phyloP scores from a whole-genome alignment of 371 early-diverging fungal genomes.

The Fennellomyces sp. region DNA sequence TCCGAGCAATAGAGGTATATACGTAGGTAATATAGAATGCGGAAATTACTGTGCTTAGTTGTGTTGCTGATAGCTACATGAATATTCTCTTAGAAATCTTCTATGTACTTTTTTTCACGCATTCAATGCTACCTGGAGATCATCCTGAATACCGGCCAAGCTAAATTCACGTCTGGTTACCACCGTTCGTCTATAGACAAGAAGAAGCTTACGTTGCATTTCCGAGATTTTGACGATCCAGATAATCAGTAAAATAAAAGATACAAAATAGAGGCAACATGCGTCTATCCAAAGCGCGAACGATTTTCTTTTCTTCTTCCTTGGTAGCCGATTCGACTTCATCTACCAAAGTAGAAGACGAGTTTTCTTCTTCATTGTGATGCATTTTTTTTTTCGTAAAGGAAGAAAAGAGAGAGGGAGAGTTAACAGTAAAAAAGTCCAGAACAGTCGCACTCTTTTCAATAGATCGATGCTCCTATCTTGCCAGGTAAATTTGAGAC shows the following conservation, averaged over 20 bases:
- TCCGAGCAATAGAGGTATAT: background rate
- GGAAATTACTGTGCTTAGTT: conserved; percentile 29
- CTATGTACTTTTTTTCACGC: background rate
- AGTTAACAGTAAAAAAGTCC: background rate
- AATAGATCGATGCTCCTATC: background rate
- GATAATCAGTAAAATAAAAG: conserved; percentile 24
- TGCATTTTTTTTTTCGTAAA: background rate
- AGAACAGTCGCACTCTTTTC: background rate
- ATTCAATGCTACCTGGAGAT: conserved; percentile 15
- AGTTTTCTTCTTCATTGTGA: too few relatives aligned
- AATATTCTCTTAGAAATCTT: too few relatives aligned
- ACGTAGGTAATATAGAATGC: conserved; percentile 49
- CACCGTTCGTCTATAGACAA: background rate
- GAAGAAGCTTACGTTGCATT: conserved; percentile 21
- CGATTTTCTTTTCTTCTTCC: conserved; percentile 11
- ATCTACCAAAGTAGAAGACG: too few relatives aligned
- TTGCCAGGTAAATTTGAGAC: too few relatives aligned
- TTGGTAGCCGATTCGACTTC: background rate
- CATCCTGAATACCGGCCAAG: conserved; percentile 22
- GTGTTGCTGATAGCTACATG: conserved; percentile 23
- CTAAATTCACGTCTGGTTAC: too few relatives aligned
- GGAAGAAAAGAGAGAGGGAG: background rate
- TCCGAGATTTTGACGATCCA: conserved; percentile 27
- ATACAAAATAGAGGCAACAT: conserved; percentile 16
- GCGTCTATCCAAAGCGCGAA: conserved; percentile 8